phyloP scores from a whole-genome alignment of 1,139 yeast species.

The Lodderomyces beijingensis region DNA sequence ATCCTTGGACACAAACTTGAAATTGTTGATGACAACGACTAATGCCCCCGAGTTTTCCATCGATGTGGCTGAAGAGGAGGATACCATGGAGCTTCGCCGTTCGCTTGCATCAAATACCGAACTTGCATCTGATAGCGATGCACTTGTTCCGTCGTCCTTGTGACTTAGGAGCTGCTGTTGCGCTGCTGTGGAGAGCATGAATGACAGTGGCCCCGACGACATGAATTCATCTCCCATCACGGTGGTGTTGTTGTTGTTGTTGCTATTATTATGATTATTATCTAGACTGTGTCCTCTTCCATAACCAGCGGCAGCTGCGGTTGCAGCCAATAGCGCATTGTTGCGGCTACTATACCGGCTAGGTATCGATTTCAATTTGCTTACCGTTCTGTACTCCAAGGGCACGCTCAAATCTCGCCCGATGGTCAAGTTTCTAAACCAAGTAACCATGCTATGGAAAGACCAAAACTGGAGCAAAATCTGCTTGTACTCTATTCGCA shows the following conservation, averaged over 20 bases:
- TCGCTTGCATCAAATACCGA: slow-evolving; percentile 3
- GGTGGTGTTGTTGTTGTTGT: not conserved
- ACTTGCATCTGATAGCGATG: not conserved
- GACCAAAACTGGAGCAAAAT: slow-evolving; percentile 42
- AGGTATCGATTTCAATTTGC: slow-evolving; percentile 33
- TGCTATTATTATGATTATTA: not conserved
- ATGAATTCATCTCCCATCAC: not conserved
- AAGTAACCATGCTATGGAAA: slow-evolving; percentile 35
- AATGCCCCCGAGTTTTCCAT: not conserved
- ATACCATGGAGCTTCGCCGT: slow-evolving; percentile 10
- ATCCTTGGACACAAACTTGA: slow-evolving; percentile 23
- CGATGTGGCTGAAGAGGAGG: slow-evolving; percentile 9
- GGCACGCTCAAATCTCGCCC: slow-evolving; percentile 37
- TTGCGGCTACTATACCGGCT: slow-evolving; percentile 18
- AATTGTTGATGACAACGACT: slow-evolving; percentile 14
- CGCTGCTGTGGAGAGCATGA: not conserved
- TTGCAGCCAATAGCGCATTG: slow-evolving; percentile 24
- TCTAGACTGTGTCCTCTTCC: slow-evolving; percentile 5
- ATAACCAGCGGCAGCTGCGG: slow-evolving; percentile 23
- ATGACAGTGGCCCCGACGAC: not conserved
- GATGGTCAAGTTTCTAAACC: slow-evolving; percentile 33
- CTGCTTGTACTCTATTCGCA: slow-evolving; percentile 40
- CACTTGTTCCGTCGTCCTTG: slow-evolving; percentile 7
- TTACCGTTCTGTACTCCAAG: slow-evolving; percentile 27
- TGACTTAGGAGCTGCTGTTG: slow-evolving; percentile 1